Evolutionary conservation across 176 grass and related monocot genomes (phyloP).

Genomic region (Carex parvula): DNA sequence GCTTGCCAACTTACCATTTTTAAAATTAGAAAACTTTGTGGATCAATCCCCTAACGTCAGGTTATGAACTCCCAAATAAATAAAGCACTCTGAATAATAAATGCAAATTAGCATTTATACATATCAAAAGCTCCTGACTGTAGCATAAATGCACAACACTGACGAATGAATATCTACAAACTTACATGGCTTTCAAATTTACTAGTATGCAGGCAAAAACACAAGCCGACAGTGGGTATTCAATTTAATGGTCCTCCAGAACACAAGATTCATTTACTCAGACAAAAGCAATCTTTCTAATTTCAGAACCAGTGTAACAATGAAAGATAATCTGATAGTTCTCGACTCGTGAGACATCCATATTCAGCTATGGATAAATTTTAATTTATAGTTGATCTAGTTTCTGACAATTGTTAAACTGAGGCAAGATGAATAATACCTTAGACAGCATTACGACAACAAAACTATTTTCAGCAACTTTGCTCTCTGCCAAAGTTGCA

Average conservation of each 20-base stretch:
- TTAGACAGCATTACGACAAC: slow-evolving; percentile 86
- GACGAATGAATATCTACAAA: background rate
- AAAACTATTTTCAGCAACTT: slow-evolving; percentile 63
- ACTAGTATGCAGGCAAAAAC: background rate
- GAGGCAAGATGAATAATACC: slow-evolving; percentile 26
- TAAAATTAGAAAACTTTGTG: background rate
- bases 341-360: background rate
- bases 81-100: background rate
- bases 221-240: background rate
- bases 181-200: background rate
- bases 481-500: slow-evolving; percentile 68
- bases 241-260: background rate
- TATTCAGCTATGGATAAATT: background rate
- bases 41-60: background rate
- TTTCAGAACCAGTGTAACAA: background rate
- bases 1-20: too few relatives aligned
- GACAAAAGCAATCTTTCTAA: background rate
- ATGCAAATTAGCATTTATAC: background rate
- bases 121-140: background rate
- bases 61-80: background rate
- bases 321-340: background rate
- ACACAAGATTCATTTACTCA: background rate
- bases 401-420: background rate
- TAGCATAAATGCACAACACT: background rate
- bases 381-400: background rate